Base-by-base conservation (phyloP, 495 filamentous ascomycete species). In the Trichocladium antarcticum region DNA sequence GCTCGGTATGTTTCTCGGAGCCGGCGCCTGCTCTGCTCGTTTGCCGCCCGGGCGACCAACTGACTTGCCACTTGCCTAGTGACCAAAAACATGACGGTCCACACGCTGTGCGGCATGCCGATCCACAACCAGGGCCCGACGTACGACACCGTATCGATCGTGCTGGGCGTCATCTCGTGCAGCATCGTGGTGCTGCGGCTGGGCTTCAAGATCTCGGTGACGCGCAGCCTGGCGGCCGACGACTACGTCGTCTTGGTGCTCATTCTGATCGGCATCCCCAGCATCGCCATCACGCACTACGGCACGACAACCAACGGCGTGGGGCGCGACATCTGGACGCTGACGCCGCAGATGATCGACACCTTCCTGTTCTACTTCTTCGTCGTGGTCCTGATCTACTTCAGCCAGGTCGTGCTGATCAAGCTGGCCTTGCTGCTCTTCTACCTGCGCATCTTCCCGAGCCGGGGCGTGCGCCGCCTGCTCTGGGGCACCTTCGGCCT, bases 381-480 rank as follows among this genome's bases (percentile, higher is more conserved):
- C 42, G 12, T 38, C 15, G 46, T 47, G 29, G 46, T 42, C 32
- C 31, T 50, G 5, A 17, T 55, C 6, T 53, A 53, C 43, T 47
- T 53, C 20, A 16, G 22, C 12, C 31, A 47, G 43, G 50, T 53
- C 42, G 21, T 24, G 28, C 37, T 47, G 17, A 6, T 53, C 19
- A 53, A 53, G 43, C 37, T 53, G 10, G 37, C 20, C 22, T 16
- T 53, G n/a, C 32, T 53, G 29, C 31, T 55, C 41, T 55, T 55
- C 31, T 55, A 55, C 38, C 27, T 55, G 35, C 47, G 52, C 37
- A 49, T 55, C 46, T 55, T 55, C 37, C 52, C 52, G 3, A 17
- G 28, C 20, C 17, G 7, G 28, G 21, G 20, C 7, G 41, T 47
- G 12, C 47, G 52, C 6, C 41, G 47, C 17, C 29, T 55, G 27